Conservation (phyloP, 768 basidiomycete species). For the Lyophyllum decastes region DNA sequence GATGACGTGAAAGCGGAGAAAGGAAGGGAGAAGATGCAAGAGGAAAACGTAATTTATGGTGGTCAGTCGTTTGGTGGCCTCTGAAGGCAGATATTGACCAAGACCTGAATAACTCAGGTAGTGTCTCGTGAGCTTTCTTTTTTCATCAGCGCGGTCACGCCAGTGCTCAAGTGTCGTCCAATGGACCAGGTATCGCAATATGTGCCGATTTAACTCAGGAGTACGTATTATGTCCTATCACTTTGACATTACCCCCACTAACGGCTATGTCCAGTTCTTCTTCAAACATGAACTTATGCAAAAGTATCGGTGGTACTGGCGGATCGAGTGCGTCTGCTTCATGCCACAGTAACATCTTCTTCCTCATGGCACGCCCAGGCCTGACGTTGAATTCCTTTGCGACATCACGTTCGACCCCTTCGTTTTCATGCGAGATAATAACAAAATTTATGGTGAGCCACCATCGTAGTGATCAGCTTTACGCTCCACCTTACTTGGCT, state of each 20-base stretch:
- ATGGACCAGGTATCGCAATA: slow-evolving; percentile 62
- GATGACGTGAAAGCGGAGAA: slow-evolving; percentile 67
- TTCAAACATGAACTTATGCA: slow-evolving; percentile 69
- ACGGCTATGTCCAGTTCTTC: slow-evolving; percentile 54
- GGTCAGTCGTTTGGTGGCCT: too few relatives aligned
- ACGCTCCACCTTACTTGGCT: too few relatives aligned
- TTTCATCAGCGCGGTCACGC: background rate
- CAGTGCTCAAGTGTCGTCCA: slow-evolving; percentile 13
- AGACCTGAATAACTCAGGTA: slow-evolving; percentile 13
- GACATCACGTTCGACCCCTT: slow-evolving; percentile 72
- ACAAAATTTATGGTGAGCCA: slow-evolving; percentile 65
- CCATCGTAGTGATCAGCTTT: too few relatives aligned
- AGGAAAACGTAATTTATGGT: slow-evolving; percentile 44
- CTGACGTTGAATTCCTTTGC: slow-evolving; percentile 76
- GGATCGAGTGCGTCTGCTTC: slow-evolving; percentile 39
- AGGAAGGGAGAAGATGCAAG: slow-evolving; percentile 62
- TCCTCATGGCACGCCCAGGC: slow-evolving; percentile 44
- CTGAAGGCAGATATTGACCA: too few relatives aligned
- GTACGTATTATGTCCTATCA: slow-evolving; percentile 31
- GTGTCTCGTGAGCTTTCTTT: slow-evolving; percentile 28
- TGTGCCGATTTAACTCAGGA: slow-evolving; percentile 77
- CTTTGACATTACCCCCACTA: background rate
- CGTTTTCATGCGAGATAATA: slow-evolving; percentile 68
- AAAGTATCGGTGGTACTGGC: slow-evolving; percentile 80
- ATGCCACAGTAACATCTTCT: slow-evolving; percentile 24